Evolutionary conservation across 371 early-diverging fungal genomes (phyloP).

Genomic region (Apophysomyces sp.): DNA sequence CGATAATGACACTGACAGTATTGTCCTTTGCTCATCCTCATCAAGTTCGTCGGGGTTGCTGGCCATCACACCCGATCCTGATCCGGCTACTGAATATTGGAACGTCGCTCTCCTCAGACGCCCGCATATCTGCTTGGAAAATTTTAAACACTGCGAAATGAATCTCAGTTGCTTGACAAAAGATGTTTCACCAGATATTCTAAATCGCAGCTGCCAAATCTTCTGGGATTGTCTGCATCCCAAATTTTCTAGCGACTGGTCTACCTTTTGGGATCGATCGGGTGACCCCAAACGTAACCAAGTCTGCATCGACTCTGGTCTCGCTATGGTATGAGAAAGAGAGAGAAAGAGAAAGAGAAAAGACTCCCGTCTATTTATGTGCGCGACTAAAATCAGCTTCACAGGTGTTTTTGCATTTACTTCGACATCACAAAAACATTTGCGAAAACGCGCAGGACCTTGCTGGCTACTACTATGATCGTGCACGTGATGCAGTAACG

Average conservation of each 20-base stretch:
- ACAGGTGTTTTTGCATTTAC: conserved; percentile 30
- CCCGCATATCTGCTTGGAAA: conserved; percentile 32
- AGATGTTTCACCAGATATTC: conserved; percentile 34
- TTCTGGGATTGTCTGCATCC: conserved; percentile 51
- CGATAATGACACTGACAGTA: not conserved
- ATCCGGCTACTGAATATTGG: conserved; percentile 45
- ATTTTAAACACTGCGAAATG: conserved; percentile 28
- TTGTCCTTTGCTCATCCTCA: not conserved
- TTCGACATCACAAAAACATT: conserved; percentile 36
- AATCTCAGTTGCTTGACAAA: conserved; percentile 29
- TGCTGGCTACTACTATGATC: conserved; percentile 44
- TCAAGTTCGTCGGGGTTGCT: not conserved
- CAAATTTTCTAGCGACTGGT: conserved; percentile 43
- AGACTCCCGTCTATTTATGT: not conserved
- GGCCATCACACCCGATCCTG: conserved; percentile 15
- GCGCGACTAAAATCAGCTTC: not conserved
- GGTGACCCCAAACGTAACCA: conserved; percentile 42
- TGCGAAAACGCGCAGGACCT: conserved; percentile 35
- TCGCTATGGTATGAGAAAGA: conserved; percentile 28
- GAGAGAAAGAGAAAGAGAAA: not conserved
- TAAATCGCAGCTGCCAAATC: conserved; percentile 39
- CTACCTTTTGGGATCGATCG: conserved; percentile 42
- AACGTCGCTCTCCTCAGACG: conserved; percentile 28
- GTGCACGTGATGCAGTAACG: conserved; percentile 39
- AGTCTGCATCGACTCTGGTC: conserved; percentile 42